Conservation (phyloP, 129 eudicot genomes). For the Ambrosia trifida region DNA sequence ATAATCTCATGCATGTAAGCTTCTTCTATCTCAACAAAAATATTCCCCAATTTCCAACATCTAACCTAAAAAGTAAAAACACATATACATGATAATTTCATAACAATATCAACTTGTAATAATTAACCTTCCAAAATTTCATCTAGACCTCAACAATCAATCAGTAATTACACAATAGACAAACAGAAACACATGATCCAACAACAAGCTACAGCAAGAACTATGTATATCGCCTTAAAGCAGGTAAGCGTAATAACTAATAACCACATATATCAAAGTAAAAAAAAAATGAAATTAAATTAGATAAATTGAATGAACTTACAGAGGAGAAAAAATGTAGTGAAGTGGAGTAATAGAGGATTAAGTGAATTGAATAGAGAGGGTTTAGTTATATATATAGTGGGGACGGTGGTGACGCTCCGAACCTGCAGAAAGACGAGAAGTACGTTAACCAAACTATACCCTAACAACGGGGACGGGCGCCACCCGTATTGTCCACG, state of each 20-base stretch:
- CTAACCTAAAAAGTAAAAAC: conserved; percentile 7
- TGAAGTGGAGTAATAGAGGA: conserved; percentile 33
- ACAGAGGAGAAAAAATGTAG: conserved; percentile 19
- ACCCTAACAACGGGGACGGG: too few relatives aligned
- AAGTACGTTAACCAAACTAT: neutral
- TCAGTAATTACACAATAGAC: too few relatives aligned
- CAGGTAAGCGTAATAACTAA: neutral
- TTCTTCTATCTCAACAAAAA: neutral
- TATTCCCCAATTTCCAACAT: neutral
- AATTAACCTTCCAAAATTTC: neutral
- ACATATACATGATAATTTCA: neutral
- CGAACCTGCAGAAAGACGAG: conserved; percentile 28
- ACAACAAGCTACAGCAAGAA: neutral
- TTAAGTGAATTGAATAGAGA: too few relatives aligned
- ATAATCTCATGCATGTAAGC: conserved; percentile 14
- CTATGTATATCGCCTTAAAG: conserved; percentile 3
- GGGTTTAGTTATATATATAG: too few relatives aligned
- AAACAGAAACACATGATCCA: too few relatives aligned
- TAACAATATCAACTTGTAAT: neutral
- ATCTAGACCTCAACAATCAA: neutral
- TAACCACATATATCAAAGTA: too few relatives aligned
- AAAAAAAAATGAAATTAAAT: neutral
- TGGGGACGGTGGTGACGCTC: conserved; percentile 35
- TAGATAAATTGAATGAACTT: conserved; percentile 16
- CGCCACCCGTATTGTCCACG: too few relatives aligned